These are phyloP conservation scores for Colletotrichum sp. DNA, from an alignment of 2,329 filamentous ascomycete genomes.

Conservation along the genomic window DNA sequence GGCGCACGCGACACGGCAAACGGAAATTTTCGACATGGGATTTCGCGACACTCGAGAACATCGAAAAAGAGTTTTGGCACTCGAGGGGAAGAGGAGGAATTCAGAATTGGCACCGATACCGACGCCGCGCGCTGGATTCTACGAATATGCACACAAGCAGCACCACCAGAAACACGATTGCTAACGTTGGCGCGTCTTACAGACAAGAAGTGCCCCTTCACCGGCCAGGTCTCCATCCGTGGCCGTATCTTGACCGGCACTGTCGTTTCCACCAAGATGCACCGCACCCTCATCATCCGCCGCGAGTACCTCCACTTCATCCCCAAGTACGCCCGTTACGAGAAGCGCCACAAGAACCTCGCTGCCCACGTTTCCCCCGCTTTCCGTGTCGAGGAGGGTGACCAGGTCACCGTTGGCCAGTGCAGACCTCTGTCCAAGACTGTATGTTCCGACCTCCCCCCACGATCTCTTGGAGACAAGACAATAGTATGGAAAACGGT, in stretches of 20 bases:
- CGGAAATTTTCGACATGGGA: neutral
- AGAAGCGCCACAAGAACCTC: slow-evolving; percentile 99
- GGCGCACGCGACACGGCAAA: neutral
- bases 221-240: slow-evolving; percentile 98
- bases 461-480: neutral
- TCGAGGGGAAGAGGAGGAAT: neutral
- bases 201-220: slow-evolving; percentile 99
- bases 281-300: slow-evolving; percentile 99
- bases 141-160: neutral
- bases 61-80: neutral
- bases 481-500: neutral
- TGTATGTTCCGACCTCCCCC: slow-evolving; percentile 64
- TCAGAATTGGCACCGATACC: neutral
- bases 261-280: slow-evolving; percentile 99
- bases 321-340: slow-evolving; percentile 99
- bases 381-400: slow-evolving; percentile 99
- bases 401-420: slow-evolving; percentile 99
- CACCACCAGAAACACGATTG: neutral
- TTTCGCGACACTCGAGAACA: neutral
- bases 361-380: slow-evolving; percentile 98
- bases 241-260: slow-evolving; percentile 99
- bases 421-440: slow-evolving; percentile 99
- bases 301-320: slow-evolving; percentile 99
- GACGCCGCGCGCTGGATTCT: neutral
- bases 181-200: slow-evolving; percentile 27